phyloP scores from a whole-genome alignment of 2,329 filamentous ascomycete species.

The Colletotrichum musae region DNA sequence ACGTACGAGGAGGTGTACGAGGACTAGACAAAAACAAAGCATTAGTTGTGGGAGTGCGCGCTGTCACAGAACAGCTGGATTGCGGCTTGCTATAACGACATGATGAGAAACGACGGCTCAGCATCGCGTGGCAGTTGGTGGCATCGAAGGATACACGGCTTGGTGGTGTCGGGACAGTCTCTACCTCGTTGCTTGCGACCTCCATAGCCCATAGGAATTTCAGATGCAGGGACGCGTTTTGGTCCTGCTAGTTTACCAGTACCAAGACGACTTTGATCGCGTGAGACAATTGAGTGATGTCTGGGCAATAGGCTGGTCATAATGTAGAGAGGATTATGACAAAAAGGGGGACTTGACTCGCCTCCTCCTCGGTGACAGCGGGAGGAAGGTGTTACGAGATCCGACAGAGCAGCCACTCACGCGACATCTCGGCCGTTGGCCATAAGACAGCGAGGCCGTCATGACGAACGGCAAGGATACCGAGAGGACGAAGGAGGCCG shows the following conservation, averaged over 20 bases:
- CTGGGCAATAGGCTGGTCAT: not conserved
- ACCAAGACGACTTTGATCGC: not conserved
- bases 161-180: slow-evolving; percentile 30
- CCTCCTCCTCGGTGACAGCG: slow-evolving; percentile 6
- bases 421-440: not conserved
- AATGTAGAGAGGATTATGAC: not conserved
- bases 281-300: slow-evolving; percentile 9
- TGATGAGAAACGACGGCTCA: slow-evolving; percentile 32
- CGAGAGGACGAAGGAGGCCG: slow-evolving; percentile 4
- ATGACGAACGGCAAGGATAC: not conserved
- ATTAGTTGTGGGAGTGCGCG: slow-evolving; percentile 5
- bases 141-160: slow-evolving; percentile 26
- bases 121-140: slow-evolving; percentile 36
- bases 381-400: not conserved
- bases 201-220: slow-evolving; percentile 22
- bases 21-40: slow-evolving; percentile 28
- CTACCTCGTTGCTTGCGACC: slow-evolving; percentile 16
- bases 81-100: slow-evolving; percentile 33
- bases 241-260: slow-evolving; percentile 21
- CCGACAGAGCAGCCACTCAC: not conserved
- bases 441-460: not conserved
- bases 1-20: slow-evolving; percentile 61
- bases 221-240: slow-evolving; percentile 27
- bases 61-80: slow-evolving; percentile 7
- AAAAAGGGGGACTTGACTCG: not conserved